Evolutionary conservation across 2,329 filamentous ascomycete genomes (phyloP).

Genomic region (Huntiella bhutanensis): DNA sequence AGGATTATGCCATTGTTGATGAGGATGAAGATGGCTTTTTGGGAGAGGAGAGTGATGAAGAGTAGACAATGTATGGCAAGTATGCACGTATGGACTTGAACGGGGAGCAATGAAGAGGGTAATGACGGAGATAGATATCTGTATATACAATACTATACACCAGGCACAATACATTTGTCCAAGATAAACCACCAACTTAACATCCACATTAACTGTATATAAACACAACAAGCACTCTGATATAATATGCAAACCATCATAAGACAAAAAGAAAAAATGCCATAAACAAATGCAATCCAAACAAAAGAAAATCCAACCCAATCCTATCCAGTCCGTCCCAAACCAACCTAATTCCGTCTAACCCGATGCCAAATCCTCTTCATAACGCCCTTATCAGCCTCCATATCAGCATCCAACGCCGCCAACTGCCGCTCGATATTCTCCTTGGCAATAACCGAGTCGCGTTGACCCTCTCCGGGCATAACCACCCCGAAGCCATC

Average conservation of each 20-base stretch:
- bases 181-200: too few species aligned
- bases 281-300: background rate
- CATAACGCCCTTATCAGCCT: constrained; percentile 34
- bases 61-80: constrained; percentile 23
- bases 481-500: constrained; percentile 2
- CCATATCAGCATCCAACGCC: constrained; percentile 32
- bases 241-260: background rate
- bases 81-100: too few species aligned
- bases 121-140: too few species aligned
- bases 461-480: constrained; percentile 17
- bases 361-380: constrained; percentile 48
- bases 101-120: background rate
- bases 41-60: constrained; percentile 85
- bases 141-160: too few species aligned
- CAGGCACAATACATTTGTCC: too few species aligned
- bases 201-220: too few species aligned
- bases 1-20: constrained; percentile 78
- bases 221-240: too few species aligned
- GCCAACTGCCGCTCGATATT: constrained; percentile 35
- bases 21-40: constrained; percentile 88
- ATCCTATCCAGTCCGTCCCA: background rate
- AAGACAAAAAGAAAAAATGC: background rate
- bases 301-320: constrained; percentile 2
- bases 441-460: constrained; percentile 24
- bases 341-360: constrained; percentile 4